Evolutionary conservation across 129 eudicot genomes (phyloP).

Genomic region (Ambrosia trifida): DNA sequence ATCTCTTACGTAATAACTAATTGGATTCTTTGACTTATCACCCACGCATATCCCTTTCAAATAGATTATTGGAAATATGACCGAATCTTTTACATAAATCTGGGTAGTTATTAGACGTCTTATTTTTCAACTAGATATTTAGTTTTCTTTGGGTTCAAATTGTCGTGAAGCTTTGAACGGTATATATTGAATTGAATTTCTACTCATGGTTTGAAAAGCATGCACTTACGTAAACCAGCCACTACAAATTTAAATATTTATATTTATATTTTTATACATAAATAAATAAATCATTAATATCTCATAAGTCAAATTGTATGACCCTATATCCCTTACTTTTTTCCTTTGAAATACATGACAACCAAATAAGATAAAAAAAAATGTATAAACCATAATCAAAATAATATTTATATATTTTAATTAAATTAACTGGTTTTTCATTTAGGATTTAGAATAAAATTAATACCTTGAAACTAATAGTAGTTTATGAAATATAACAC

Average conservation of each 20-base stretch:
- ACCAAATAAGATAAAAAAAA: neutral
- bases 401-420: neutral
- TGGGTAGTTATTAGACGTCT: neutral
- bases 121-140: neutral
- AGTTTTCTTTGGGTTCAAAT: conserved; percentile 9
- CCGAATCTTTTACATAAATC: neutral
- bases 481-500: neutral
- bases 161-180: neutral
- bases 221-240: neutral
- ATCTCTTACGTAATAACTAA: too few species aligned
- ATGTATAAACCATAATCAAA: neutral
- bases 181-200: neutral
- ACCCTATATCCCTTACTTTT: neutral
- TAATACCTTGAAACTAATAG: neutral
- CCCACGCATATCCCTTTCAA: too few species aligned
- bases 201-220: conserved; percentile 7
- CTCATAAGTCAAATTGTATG: conserved; percentile 5
- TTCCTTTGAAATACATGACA: neutral
- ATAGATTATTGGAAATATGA: neutral
- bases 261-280: neutral
- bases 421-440: neutral
- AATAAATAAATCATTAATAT: neutral
- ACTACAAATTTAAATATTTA: neutral
- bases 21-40: too few species aligned
- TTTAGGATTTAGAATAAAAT: neutral